Base-by-base conservation (phyloP, 129 eudicot species). In the sunflower (Helianthus annuus) region DNA sequence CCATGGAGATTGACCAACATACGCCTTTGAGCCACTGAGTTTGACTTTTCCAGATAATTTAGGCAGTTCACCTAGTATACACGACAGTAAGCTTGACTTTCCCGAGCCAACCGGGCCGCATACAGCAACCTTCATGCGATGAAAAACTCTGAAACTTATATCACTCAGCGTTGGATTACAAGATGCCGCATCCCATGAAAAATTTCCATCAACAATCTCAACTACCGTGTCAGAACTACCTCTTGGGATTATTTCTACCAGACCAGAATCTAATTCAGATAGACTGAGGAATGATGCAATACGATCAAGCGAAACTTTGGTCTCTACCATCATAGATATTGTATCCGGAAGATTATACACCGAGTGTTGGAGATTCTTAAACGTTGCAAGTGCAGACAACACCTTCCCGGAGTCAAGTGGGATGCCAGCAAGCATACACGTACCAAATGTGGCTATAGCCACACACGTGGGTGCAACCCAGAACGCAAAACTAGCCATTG, bases 81-180 rank as follows among this genome's bases (percentile, higher is more conserved):
- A 80, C 10, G 96, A 90, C 46, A 42, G 46, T 6, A 42, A 42
- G 46, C 46, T 42, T 9, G 46, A 42, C 46, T 42, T 42, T 6
- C 98, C 98, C 4, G 97, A 80, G 16, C 97, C 98, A 73, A 93
- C 97, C 1, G 79, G 69, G n/a, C 98, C 98, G 70, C 98, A 93
- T 7, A 93, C 74, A 32, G 98, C 98, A 45, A 93, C 89, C 76
- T 87, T 84, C 89, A 73, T 85, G 11, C 95, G 89, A 78, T 66
- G 85, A 64, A 79, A 62, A 77, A 79, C 83, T 74, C 52, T 75
- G 1, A 93, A 46, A 49, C 74, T 77, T 48, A 93, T 75, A 68
- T 90, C 96, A 69, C 16, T 87, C 69, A 90, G 73, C 32, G 86
- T 85, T 9, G 83, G 89, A 73, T 22, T 77, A 46, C 82, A 49